These are phyloP conservation scores for Plicaturopsis crispa DNA, from an alignment of 768 basidiomycete species.

Conservation along the genomic window DNA sequence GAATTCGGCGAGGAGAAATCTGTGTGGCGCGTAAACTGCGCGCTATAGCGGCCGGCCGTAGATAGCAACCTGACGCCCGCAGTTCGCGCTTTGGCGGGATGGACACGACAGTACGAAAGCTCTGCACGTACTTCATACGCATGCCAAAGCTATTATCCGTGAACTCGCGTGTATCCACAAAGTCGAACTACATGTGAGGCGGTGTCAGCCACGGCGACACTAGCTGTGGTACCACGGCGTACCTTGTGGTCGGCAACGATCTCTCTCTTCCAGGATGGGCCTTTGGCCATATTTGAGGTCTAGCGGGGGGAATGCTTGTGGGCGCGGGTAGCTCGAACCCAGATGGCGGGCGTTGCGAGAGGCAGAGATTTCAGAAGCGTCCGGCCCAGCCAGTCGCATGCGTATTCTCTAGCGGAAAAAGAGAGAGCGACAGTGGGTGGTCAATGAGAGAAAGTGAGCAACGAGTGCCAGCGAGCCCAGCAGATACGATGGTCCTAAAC, in stretches of 20 bases:
- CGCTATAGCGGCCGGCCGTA: no score
- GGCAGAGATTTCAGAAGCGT: constrained; percentile 16
- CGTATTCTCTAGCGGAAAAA: constrained; percentile 13
- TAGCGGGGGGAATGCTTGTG: constrained; percentile 3
- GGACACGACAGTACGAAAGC: constrained; percentile 1
- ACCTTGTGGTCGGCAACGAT: constrained; percentile 98
- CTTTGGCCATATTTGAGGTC: constrained; percentile 27
- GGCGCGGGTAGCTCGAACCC: neutral
- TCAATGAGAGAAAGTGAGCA: constrained; percentile 14
- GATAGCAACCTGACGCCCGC: no score
- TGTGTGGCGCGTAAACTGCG: no score
- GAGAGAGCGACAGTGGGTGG: constrained; percentile 11
- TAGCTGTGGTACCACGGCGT: constrained; percentile 1
- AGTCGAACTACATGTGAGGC: constrained; percentile 71
- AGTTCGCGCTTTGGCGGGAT: no score
- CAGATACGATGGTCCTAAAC: constrained; percentile 1
- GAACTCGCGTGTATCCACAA: constrained; percentile 90
- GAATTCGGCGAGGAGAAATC: neutral
- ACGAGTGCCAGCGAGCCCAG: neutral
- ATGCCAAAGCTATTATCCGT: constrained; percentile 81
- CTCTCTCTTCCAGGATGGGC: constrained; percentile 93
- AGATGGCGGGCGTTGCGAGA: constrained; percentile 7
- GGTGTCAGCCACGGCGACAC: constrained; percentile 18
- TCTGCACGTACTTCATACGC: constrained; percentile 77
- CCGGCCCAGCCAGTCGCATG: constrained; percentile 51